Percentiles rank a stretch among this genome's conserved stretches.
These are phyloP conservation scores for Lasiodiplodia citricola DNA, from an alignment of 2,329 filamentous ascomycete genomes.

Conservation along the genomic window DNA sequence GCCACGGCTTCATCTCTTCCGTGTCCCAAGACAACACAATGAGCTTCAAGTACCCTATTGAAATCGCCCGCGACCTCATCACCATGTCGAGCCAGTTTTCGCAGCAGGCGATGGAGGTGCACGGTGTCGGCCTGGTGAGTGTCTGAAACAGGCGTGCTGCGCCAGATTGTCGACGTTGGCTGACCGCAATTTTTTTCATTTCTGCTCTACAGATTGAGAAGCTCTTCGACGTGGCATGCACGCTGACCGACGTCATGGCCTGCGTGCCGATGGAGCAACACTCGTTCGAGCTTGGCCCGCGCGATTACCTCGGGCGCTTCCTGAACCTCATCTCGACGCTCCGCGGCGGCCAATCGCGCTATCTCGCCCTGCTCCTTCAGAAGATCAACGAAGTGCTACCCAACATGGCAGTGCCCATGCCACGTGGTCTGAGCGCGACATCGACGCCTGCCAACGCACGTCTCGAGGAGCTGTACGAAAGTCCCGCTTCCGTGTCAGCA, in stretches of 20 bases:
- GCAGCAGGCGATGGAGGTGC: slow-evolving; percentile 73
- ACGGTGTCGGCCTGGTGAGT: slow-evolving; percentile 75
- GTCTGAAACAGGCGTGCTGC: slow-evolving; percentile 11
- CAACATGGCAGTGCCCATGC: slow-evolving; percentile 42
- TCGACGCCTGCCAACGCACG: slow-evolving; percentile 34
- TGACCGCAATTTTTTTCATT: slow-evolving; percentile 23
- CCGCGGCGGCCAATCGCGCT: slow-evolving; percentile 76
- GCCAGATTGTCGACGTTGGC: neutral
- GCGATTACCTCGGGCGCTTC: slow-evolving; percentile 73
- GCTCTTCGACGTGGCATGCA: slow-evolving; percentile 75
- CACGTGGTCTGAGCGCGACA: slow-evolving; percentile 32
- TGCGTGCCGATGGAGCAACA: slow-evolving; percentile 61
- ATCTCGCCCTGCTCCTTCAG: slow-evolving; percentile 75
- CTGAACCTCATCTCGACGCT: slow-evolving; percentile 71
- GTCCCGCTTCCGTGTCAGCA: slow-evolving; percentile 25
- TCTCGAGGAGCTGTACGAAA: slow-evolving; percentile 29
- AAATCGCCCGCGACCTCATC: slow-evolving; percentile 65
- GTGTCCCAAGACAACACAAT: slow-evolving; percentile 63
- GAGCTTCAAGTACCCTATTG: slow-evolving; percentile 66
- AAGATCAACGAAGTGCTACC: slow-evolving; percentile 78
- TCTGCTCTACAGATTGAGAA: slow-evolving; percentile 69
- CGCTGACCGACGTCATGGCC: slow-evolving; percentile 74
- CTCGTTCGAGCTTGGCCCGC: slow-evolving; percentile 69
- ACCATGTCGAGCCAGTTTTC: slow-evolving; percentile 73
- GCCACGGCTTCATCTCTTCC: slow-evolving; percentile 67